A percentile compares a stretch with the other conserved stretches of the same genome.
phyloP scores from a whole-genome alignment of 2,329 filamentous ascomycete species.

The Colletotrichum tofieldiae region DNA sequence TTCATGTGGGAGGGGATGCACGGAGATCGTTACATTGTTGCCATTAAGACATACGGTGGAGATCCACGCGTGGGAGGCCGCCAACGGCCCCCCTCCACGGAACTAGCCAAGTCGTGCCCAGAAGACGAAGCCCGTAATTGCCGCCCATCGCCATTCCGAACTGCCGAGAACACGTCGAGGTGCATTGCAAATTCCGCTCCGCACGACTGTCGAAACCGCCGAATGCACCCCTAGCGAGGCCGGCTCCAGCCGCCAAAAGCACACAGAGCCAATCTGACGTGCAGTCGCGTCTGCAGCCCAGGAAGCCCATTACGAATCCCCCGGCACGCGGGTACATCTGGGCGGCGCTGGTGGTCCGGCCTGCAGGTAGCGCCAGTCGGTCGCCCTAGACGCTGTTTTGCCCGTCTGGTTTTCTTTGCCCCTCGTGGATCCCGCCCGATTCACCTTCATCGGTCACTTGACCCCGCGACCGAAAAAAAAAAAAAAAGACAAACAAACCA shows the following conservation, averaged over 20 bases:
- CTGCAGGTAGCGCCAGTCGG: background rate
- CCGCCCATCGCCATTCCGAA: slow-evolving; percentile 4
- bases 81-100: background rate
- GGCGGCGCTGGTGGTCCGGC: background rate
- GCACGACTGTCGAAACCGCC: background rate
- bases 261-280: slow-evolving; percentile 40
- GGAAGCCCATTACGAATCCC: slow-evolving; percentile 33
- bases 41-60: no score
- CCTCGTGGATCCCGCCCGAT: slow-evolving; percentile 17
- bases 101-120: background rate
- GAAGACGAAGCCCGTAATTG: slow-evolving; percentile 1
- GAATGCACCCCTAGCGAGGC: background rate
- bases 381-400: background rate
- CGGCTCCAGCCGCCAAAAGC: background rate
- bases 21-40: background rate
- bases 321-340: slow-evolving; percentile 10
- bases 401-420: background rate
- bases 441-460: slow-evolving; percentile 21
- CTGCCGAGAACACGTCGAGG: slow-evolving; percentile 30
- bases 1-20: background rate
- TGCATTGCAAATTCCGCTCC: slow-evolving; percentile 11
- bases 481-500: background rate
- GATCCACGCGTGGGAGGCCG: background rate
- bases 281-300: slow-evolving; percentile 31
- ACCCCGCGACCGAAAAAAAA: slow-evolving; percentile 23